Evolutionary conservation across 202 grass and related monocot genomes (phyloP).

Genomic region (Hordeum pubiflorum): DNA sequence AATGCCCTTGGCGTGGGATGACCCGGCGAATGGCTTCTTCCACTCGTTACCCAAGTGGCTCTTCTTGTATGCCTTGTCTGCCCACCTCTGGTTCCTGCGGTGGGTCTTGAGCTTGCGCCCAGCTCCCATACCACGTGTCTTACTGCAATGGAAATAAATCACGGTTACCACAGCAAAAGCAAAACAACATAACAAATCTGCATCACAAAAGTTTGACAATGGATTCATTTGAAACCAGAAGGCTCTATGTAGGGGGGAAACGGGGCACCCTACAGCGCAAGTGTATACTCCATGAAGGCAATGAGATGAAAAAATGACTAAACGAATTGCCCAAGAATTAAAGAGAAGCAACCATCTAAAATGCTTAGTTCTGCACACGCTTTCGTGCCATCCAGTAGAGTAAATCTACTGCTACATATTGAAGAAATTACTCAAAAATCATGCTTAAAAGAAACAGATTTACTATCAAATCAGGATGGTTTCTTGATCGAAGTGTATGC

Average conservation of each 20-base stretch:
- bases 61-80: conserved; percentile 65
- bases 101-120: conserved; percentile 58
- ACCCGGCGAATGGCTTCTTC: conserved; percentile 63
- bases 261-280: neutral
- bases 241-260: neutral
- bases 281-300: no score
- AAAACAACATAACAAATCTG: neutral
- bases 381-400: neutral
- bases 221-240: neutral
- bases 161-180: neutral
- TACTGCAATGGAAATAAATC: conserved; percentile 22
- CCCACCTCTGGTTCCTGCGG: conserved; percentile 62
- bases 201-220: neutral
- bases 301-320: neutral
- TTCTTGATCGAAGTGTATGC: conserved; percentile 26
- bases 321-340: neutral
- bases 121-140: conserved; percentile 70
- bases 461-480: neutral
- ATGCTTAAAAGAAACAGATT: neutral
- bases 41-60: conserved; percentile 65
- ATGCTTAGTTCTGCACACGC: neutral
- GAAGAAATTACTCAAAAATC: neutral
- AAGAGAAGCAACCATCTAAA: neutral
- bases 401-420: neutral
- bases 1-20: conserved; percentile 59